A percentile compares a stretch with the other conserved stretches of the same genome.
These are phyloP conservation scores for Colletotrichum ledebouriae DNA, from an alignment of 2,329 filamentous ascomycete species.

Conservation along the genomic window DNA sequence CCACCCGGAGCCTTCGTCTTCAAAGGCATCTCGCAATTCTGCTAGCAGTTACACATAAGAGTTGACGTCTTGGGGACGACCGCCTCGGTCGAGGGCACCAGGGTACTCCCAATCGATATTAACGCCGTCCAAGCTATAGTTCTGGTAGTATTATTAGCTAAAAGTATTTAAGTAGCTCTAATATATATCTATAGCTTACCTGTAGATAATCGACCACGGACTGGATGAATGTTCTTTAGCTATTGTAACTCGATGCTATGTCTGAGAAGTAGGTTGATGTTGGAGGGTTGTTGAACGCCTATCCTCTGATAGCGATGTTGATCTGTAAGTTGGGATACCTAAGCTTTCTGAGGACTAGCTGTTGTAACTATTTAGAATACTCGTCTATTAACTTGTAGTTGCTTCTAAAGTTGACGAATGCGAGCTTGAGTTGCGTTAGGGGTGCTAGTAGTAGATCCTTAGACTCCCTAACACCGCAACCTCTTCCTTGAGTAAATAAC, in stretches of 20 bases:
- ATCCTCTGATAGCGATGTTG: slow-evolving; percentile 11
- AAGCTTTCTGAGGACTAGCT: background rate
- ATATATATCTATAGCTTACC: background rate
- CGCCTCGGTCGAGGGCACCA: slow-evolving; percentile 18
- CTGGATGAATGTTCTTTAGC: slow-evolving; percentile 53
- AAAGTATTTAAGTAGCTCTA: background rate
- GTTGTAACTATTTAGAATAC: background rate
- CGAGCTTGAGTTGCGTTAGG: background rate
- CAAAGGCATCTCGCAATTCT: slow-evolving; percentile 46
- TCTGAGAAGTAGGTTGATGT: slow-evolving; percentile 48
- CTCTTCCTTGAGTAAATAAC: background rate
- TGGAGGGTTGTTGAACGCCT: slow-evolving; percentile 3
- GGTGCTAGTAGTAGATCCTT: background rate
- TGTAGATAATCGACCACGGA: slow-evolving; percentile 43
- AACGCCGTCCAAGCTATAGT: slow-evolving; percentile 32
- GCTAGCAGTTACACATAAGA: slow-evolving; percentile 51
- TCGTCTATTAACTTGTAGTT: background rate
- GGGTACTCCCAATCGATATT: slow-evolving; percentile 40
- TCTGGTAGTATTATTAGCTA: background rate
- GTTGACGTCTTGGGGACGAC: slow-evolving; percentile 46
- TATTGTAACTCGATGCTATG: slow-evolving; percentile 48
- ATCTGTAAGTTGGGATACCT: slow-evolving; percentile 12
- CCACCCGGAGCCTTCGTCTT: slow-evolving; percentile 15
- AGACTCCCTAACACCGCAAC: background rate
- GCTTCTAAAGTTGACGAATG: background rate